phyloP scores from a whole-genome alignment of 2,329 filamentous ascomycete species.

The Botrytis aclada region DNA sequence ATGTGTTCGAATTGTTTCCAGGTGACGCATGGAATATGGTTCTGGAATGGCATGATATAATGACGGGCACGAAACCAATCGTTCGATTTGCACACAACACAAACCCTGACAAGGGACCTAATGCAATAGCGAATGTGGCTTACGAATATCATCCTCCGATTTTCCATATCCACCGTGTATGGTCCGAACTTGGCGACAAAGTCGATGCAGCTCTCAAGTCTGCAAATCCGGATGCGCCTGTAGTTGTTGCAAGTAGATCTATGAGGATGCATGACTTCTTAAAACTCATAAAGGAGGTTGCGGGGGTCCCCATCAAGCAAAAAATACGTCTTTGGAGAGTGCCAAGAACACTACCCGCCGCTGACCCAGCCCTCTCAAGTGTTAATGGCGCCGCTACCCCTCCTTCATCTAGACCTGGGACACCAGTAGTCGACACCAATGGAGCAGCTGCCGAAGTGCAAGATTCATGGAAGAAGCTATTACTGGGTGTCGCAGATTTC shows the following conservation, averaged over 20 bases:
- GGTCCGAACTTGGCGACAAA: constrained; percentile 56
- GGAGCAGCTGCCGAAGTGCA: constrained; percentile 29
- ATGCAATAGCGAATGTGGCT: constrained; percentile 61
- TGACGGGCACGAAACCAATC: constrained; percentile 67
- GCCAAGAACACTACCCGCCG: constrained; percentile 31
- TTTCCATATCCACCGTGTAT: constrained; percentile 79
- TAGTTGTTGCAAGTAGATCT: constrained; percentile 68
- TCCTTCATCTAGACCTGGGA: constrained; percentile 35
- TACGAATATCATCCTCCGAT: constrained; percentile 84
- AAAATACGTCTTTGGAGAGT: constrained; percentile 64
- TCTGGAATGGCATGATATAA: constrained; percentile 76
- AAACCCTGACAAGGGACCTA: constrained; percentile 47
- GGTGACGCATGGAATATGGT: constrained; percentile 79
- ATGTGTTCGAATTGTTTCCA: constrained; percentile 75
- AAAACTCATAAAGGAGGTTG: constrained; percentile 65
- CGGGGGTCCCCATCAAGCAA: constrained; percentile 63
- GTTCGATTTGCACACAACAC: constrained; percentile 76
- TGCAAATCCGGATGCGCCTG: constrained; percentile 57
- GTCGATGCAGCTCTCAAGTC: constrained; percentile 60
- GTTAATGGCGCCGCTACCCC: constrained; percentile 43
- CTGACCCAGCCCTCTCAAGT: constrained; percentile 39
- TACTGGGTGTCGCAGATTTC: constrained; percentile 57
- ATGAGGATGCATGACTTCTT: constrained; percentile 73
- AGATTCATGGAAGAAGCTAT: constrained; percentile 44
- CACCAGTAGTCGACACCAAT: constrained; percentile 25